Evolutionary conservation across 2,329 filamentous ascomycete species (phyloP).

Genomic region (Cytospora mali): DNA sequence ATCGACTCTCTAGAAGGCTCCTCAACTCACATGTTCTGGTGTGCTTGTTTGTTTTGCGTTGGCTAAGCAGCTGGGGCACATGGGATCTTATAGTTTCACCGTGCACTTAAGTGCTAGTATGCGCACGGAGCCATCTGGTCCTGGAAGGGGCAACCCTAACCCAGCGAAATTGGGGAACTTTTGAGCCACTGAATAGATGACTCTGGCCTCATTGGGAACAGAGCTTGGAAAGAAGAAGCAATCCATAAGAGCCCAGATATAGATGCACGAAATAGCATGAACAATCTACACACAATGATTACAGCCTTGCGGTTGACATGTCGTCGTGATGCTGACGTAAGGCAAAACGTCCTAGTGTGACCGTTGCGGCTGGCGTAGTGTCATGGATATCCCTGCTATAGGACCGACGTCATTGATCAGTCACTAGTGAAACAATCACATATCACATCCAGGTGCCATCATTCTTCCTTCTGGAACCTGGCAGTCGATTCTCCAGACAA

Average conservation of each 20-base stretch:
- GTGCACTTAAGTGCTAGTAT: too few species aligned
- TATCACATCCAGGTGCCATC: background rate
- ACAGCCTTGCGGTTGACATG: background rate
- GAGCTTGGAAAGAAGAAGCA: background rate
- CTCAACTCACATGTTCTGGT: too few species aligned
- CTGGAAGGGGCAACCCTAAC: background rate
- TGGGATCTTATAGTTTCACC: too few species aligned
- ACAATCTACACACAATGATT: background rate
- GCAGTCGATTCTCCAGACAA: background rate
- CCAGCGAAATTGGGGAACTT: background rate
- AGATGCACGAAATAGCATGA: background rate
- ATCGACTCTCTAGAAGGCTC: too few species aligned
- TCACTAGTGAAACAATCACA: slow-evolving; percentile 1
- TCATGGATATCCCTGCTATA: slow-evolving; percentile 8
- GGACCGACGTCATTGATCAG: slow-evolving; percentile 13
- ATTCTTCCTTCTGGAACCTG: background rate
- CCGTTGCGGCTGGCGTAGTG: background rate
- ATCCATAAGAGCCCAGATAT: background rate
- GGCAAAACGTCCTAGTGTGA: background rate
- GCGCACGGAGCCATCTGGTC: too few species aligned
- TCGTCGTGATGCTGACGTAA: slow-evolving; percentile 19
- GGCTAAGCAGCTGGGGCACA: too few species aligned
- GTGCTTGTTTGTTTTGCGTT: too few species aligned
- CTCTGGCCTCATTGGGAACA: background rate
- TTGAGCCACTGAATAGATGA: background rate